Conservation (phyloP, 2,329 filamentous ascomycete species). For the Xylaria arbuscula region DNA sequence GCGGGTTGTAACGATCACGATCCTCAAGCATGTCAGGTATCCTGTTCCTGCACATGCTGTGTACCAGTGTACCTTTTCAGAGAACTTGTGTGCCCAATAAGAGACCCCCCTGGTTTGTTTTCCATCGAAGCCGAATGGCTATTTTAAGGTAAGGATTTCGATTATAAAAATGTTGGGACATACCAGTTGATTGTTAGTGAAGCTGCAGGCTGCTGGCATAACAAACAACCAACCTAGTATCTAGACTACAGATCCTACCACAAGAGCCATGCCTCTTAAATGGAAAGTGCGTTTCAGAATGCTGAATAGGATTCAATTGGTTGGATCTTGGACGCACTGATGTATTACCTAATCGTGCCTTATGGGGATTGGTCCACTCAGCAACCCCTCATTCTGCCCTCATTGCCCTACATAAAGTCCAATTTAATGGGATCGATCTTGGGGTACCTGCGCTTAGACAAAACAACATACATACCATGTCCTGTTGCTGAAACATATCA, state of each 20-base stretch:
- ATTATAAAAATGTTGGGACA: background rate
- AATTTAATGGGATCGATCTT: too few species aligned
- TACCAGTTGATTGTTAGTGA: background rate
- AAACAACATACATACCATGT: too few species aligned
- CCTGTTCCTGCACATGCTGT: background rate
- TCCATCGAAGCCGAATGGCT: background rate
- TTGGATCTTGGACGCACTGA: background rate
- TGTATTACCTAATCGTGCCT: background rate
- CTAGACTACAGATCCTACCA: too few species aligned
- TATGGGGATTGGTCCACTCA: too few species aligned
- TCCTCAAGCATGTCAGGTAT: background rate
- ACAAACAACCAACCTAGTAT: background rate
- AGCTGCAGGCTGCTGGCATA: background rate
- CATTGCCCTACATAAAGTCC: too few species aligned
- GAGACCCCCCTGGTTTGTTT: background rate
- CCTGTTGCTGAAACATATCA: too few species aligned
- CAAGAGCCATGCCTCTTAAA: too few species aligned
- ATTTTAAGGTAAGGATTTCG: background rate
- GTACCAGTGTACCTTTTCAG: background rate
- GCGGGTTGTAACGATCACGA: background rate
- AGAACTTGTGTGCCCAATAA: background rate
- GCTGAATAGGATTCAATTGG: background rate
- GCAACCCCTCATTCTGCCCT: too few species aligned
- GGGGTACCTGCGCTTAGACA: too few species aligned
- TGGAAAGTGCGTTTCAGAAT: background rate